A percentile compares a stretch with the other conserved stretches of the same genome.
Conservation (phyloP, 192 early-diverging fungal species). For the Podila horticola region DNA sequence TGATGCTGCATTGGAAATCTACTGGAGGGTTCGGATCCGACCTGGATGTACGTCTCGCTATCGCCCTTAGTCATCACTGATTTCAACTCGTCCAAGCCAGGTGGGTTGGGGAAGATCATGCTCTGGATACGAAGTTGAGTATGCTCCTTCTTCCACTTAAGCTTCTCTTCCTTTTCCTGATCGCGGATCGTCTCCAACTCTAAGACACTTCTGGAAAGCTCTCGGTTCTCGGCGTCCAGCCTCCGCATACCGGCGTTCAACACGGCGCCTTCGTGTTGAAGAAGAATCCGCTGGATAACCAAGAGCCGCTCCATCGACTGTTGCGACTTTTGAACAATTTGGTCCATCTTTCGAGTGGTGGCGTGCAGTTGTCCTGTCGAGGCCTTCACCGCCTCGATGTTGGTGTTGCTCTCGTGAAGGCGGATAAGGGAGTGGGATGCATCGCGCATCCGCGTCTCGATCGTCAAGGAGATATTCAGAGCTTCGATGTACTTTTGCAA, state of each 20-base stretch:
- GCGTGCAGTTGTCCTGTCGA: conserved; percentile 51
- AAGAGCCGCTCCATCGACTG: conserved; percentile 49
- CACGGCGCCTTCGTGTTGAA: conserved; percentile 60
- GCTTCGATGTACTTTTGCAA: conserved; percentile 46
- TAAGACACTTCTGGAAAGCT: conserved; percentile 24
- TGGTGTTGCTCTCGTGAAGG: conserved; percentile 54
- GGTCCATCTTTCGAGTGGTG: conserved; percentile 57
- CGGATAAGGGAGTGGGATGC: conserved; percentile 57
- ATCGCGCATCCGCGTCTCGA: conserved; percentile 63
- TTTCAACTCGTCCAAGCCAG: conserved; percentile 16
- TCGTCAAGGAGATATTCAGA: conserved; percentile 42
- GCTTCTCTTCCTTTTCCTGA: conserved; percentile 43
- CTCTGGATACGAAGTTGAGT: conserved; percentile 42
- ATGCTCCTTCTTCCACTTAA: conserved; percentile 48
- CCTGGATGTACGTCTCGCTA: neutral
- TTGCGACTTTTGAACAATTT: conserved; percentile 48
- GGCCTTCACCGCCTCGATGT: conserved; percentile 51
- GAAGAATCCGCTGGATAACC: conserved; percentile 48
- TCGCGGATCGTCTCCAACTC: conserved; percentile 37
- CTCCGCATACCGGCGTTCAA: conserved; percentile 55
- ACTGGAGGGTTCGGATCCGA: neutral
- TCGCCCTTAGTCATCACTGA: neutral
- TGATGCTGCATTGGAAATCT: neutral
- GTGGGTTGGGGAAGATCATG: conserved; percentile 47
- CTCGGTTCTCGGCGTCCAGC: conserved; percentile 49